Evolutionary conservation across 2,329 filamentous ascomycete genomes (phyloP).

Genomic region (Colletotrichum abscissum): DNA sequence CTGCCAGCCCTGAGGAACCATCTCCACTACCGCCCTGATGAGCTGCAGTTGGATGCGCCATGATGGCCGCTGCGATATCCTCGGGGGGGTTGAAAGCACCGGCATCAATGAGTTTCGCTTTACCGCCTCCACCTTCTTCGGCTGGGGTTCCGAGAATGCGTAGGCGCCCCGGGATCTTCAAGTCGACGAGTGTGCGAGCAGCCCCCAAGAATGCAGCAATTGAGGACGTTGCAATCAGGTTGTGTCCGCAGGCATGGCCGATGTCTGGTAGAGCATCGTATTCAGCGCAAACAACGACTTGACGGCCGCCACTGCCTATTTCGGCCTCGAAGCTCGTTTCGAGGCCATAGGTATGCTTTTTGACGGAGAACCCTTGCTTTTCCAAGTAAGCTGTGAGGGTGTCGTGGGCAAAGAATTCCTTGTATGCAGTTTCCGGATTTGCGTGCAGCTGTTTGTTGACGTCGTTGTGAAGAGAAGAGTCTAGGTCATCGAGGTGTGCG

Average conservation of each 20-base stretch:
- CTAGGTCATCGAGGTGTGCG: conserved; percentile 36
- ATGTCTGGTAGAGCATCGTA: conserved; percentile 60
- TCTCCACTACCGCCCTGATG: conserved; percentile 21
- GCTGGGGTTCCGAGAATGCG: conserved; percentile 56
- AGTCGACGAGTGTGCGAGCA: conserved; percentile 45
- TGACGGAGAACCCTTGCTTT: conserved; percentile 56
- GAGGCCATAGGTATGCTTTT: conserved; percentile 61
- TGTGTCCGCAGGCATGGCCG: conserved; percentile 59
- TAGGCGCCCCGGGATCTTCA: conserved; percentile 47
- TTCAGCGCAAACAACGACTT: conserved; percentile 56
- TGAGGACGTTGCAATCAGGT: conserved; percentile 55
- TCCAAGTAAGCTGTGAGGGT: conserved; percentile 57
- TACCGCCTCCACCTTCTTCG: conserved; percentile 56
- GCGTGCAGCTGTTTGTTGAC: conserved; percentile 46
- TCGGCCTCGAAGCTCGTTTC: conserved; percentile 62
- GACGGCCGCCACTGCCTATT: conserved; percentile 53
- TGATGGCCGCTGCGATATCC: conserved; percentile 51
- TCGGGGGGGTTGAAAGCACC: conserved; percentile 43
- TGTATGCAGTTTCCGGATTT: conserved; percentile 62
- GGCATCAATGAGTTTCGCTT: conserved; percentile 47
- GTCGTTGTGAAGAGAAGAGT: conserved; percentile 25
- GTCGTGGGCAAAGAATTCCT: conserved; percentile 64
- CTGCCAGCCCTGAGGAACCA: conserved; percentile 39
- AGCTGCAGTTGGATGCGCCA: conserved; percentile 40
- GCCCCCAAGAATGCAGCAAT: conserved; percentile 53